phyloP scores from a whole-genome alignment of 2,329 filamentous ascomycete species.

The Botrytis elliptica region DNA sequence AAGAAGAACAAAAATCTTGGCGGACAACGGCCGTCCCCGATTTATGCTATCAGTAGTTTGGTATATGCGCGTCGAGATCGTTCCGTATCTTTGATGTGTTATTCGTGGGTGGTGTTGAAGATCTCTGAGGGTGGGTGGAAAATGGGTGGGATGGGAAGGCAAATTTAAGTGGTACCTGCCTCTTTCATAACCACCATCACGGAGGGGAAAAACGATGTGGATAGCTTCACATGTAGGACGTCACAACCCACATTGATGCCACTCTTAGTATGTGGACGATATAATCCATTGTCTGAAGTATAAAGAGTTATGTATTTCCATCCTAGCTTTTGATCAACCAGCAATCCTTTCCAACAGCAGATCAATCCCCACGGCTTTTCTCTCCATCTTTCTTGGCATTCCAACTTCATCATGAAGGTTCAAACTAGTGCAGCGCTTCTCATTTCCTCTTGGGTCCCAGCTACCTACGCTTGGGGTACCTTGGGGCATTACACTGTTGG shows the following conservation, averaged over 20 bases:
- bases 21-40: constrained; percentile 14
- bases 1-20: background rate
- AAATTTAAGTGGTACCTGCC: constrained; percentile 12
- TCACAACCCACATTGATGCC: background rate
- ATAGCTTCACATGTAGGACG: background rate
- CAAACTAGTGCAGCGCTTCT: constrained; percentile 23
- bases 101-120: constrained; percentile 5
- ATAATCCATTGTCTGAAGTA: background rate
- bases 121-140: background rate
- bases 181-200: constrained; percentile 11
- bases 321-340: background rate
- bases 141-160: background rate
- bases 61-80: background rate
- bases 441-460: constrained; percentile 26
- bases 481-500: constrained; percentile 65
- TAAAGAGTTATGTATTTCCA: constrained; percentile 8
- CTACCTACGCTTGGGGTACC: constrained; percentile 37
- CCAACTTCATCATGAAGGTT: constrained; percentile 17
- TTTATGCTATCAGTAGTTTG: constrained; percentile 8
- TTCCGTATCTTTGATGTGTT: background rate
- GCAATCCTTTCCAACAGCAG: background rate
- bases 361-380: background rate
- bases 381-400: background rate
- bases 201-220: background rate
- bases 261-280: background rate